Evolutionary conservation across 352 stramenopile species (phyloP), one percentile per base, ranked within the genome.

Genomic region (Pythium apleroticum): DNA sequence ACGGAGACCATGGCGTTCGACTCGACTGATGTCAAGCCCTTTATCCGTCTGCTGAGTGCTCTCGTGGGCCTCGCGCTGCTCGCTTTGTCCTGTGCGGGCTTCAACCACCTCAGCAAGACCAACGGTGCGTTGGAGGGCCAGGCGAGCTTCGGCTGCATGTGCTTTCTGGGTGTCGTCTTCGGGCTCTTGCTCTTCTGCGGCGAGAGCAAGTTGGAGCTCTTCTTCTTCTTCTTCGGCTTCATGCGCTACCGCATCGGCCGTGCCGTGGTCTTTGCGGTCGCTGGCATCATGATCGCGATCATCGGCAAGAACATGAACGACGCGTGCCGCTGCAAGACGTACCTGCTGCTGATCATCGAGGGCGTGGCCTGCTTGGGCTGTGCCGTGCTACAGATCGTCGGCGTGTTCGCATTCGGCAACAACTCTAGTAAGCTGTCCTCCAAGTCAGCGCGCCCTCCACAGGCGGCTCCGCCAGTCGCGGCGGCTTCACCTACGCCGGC

Each of bases 201-300:
- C 7, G 84, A 93, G 70, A 68, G 69, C 57, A 77, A 80, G 50
- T 88, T 69, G 71, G 79, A 86, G 52, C 52, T 68, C 14, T 93
- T 91, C 60, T 91, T 89, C 76, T 90, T 86, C 67, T 80, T 91
- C 69, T 93, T 93, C 39, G 84, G 84, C 30, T 93, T 91, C 59
- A 75, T 93, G 69, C 79, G 84, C 15, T 93, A 91, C 55, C 84
- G 82, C 55, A 37, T 91, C 35, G 82, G 84, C 43, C 78, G 78
- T 10, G 74, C 78, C 4, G 69, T 76, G 25, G 60, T 91, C 39
- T 91, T 90, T 35, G 39, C 46, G 9, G 61, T 91, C 24, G 77
- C 80, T 15, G 84, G 82, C 57, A 74, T 86, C 68, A 88, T 91
- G 78, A 86, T 68, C 15, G 72, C 74, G 57, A 55, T 87, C 49